phyloP scores from a whole-genome alignment of 2,329 filamentous ascomycete genomes.

The Claviceps cyperi region DNA sequence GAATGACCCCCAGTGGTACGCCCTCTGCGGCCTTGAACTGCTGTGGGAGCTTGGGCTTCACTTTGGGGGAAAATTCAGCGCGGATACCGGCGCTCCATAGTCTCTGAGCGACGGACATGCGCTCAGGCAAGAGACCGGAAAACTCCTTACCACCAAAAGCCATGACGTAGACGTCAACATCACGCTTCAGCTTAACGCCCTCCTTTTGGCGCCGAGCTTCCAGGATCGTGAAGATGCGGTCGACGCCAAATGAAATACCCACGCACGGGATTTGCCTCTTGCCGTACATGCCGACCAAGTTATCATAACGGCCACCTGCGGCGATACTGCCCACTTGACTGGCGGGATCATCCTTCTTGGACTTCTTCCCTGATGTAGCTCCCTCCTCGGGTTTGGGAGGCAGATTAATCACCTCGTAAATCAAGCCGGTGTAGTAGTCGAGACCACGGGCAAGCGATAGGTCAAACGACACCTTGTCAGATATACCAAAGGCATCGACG shows the following conservation, averaged over 20 bases:
- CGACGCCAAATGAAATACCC: constrained; percentile 77
- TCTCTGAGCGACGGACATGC: constrained; percentile 62
- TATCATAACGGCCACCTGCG: constrained; percentile 82
- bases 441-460: constrained; percentile 78
- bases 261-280: constrained; percentile 59
- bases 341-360: constrained; percentile 38
- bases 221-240: constrained; percentile 87
- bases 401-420: constrained; percentile 79
- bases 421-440: constrained; percentile 86
- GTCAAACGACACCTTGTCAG: constrained; percentile 72
- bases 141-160: constrained; percentile 81
- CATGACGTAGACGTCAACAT: constrained; percentile 79
- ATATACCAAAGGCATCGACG: constrained; percentile 59
- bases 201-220: constrained; percentile 59
- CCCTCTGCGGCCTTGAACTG: constrained; percentile 91
- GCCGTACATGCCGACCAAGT: constrained; percentile 88
- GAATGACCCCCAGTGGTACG: constrained; percentile 73
- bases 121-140: constrained; percentile 64
- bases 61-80: constrained; percentile 80
- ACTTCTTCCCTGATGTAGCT: constrained; percentile 25
- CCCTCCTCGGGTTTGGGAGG: constrained; percentile 15
- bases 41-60: constrained; percentile 72
- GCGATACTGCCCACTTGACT: constrained; percentile 69
- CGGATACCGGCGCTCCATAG: constrained; percentile 74
- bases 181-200: constrained; percentile 46